Base-by-base conservation (phyloP, 345 rosid species). In the Mallotus nudiflorus region DNA sequence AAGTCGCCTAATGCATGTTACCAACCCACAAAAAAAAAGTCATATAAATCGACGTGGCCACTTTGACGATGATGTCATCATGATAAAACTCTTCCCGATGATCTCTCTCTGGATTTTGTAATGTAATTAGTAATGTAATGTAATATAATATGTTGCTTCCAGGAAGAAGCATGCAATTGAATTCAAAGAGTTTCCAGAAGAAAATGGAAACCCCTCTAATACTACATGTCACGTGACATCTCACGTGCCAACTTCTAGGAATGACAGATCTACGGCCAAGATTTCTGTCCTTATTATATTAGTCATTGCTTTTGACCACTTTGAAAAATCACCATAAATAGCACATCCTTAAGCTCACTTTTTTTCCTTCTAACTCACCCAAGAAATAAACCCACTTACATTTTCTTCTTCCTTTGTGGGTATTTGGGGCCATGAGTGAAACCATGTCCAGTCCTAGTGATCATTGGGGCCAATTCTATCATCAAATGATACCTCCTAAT, bases 361-460 rank as follows among this genome's bases (percentile, higher is more conserved):
- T 73, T 51, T 81, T 77, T 69, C 73, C 65, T 70, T 65, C 52
- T 16, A 62, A 44, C 39, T 2, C 28, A 75, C 76, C 46, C 11
- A 4, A 25, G 8, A 52, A 45, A 18, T 9, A 8, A 18, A 2
- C 0, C 10, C 33, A 16, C 22, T 16, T 0, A 4, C 37, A 13
- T 40, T 40, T 14, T 33, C 1, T 20, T 15, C 3, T 28, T 27
- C 46, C 9, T 14, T 7, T 4, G 3, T 42, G 3, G 14, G 14
- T n/a, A n/a, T n/a, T 19, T 53, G 0, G 39, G 73, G 67, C 73
- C 68, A 81, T 80, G 85, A 83, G 75, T 53, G 62, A 80, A 55
- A 60, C 81, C 70, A 90, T 90, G 94, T 80, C 97, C 45, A 80
- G 62, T 73, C 88, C 96, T 24, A 74, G 70, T 40, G 90, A 89